phyloP scores from a whole-genome alignment of 192 early-diverging fungal species.

The Coemansia sp. region DNA sequence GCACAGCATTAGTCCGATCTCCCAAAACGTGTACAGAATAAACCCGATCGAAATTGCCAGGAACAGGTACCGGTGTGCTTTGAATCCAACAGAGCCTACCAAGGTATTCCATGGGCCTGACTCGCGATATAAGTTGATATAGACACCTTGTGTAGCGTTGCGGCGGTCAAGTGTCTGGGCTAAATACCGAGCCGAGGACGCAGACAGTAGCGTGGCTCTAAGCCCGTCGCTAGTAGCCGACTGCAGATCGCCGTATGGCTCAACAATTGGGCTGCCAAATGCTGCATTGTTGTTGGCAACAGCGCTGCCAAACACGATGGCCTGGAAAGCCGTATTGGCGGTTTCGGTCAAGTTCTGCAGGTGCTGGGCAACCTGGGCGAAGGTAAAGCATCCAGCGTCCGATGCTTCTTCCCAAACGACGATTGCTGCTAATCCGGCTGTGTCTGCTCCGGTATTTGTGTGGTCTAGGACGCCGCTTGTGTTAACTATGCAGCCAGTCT shows the following conservation, averaged over 20 bases:
- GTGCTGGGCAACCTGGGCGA: conserved; percentile 9
- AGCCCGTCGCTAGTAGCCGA: not conserved
- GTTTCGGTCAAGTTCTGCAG: not conserved
- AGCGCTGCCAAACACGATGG: conserved; percentile 24
- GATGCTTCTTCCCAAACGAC: conserved; percentile 28
- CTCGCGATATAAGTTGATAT: not conserved
- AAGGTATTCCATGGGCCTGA: conserved; percentile 24
- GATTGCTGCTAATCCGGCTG: conserved; percentile 1
- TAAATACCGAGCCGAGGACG: conserved; percentile 4
- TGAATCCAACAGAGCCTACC: conserved; percentile 6
- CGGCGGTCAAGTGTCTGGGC: not conserved
- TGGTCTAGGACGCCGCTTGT: not conserved
- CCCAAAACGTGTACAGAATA: conserved; percentile 31
- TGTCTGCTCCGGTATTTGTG: not conserved
- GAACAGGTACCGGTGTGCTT: conserved; percentile 23
- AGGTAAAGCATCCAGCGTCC: conserved; percentile 27
- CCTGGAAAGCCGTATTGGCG: not conserved
- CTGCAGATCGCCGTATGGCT: conserved; percentile 22
- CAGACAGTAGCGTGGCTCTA: conserved; percentile 2
- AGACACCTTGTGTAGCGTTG: not conserved
- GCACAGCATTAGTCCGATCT: conserved; percentile 32
- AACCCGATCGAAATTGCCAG: conserved; percentile 10
- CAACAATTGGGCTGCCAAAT: conserved; percentile 31
- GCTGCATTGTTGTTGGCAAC: not conserved
- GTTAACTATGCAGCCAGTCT: conserved; percentile 6